Evolutionary conservation across 2,329 filamentous ascomycete species (phyloP).

Genomic region (Arthroderma sp.): DNA sequence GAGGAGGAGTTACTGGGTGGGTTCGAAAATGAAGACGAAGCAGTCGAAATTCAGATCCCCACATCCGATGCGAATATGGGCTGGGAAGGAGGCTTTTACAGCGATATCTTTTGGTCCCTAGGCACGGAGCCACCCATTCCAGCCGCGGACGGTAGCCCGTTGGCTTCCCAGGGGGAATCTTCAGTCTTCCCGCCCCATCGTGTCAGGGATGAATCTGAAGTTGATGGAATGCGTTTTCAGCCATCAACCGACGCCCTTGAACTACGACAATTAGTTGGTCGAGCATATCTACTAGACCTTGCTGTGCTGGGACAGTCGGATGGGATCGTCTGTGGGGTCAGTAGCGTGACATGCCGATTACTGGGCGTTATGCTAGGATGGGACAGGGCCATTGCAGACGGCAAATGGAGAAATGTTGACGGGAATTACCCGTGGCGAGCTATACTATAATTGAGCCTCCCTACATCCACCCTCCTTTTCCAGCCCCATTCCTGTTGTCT

Average conservation of each 20-base stretch:
- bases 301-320: slow-evolving; percentile 59
- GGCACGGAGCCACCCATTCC: slow-evolving; percentile 39
- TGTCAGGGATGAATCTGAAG: slow-evolving; percentile 1
- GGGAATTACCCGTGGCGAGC: slow-evolving; percentile 51
- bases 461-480: neutral
- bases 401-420: slow-evolving; percentile 68
- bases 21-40: too few species aligned
- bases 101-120: slow-evolving; percentile 67
- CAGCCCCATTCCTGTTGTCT: neutral
- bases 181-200: slow-evolving; percentile 4
- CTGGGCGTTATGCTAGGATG: slow-evolving; percentile 80
- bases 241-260: slow-evolving; percentile 39
- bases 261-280: slow-evolving; percentile 59
- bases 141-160: slow-evolving; percentile 22
- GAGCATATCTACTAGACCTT: slow-evolving; percentile 73
- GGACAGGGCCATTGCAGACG: slow-evolving; percentile 48
- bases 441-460: slow-evolving; percentile 16
- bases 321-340: slow-evolving; percentile 62
- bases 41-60: neutral
- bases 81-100: slow-evolving; percentile 82
- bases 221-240: slow-evolving; percentile 14
- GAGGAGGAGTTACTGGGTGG: too few species aligned
- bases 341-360: slow-evolving; percentile 49
- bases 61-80: slow-evolving; percentile 59
- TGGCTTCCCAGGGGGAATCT: slow-evolving; percentile 11